These are phyloP conservation scores for Claviceps paspali DNA, from an alignment of 2,329 filamentous ascomycete species.

Conservation along the genomic window DNA sequence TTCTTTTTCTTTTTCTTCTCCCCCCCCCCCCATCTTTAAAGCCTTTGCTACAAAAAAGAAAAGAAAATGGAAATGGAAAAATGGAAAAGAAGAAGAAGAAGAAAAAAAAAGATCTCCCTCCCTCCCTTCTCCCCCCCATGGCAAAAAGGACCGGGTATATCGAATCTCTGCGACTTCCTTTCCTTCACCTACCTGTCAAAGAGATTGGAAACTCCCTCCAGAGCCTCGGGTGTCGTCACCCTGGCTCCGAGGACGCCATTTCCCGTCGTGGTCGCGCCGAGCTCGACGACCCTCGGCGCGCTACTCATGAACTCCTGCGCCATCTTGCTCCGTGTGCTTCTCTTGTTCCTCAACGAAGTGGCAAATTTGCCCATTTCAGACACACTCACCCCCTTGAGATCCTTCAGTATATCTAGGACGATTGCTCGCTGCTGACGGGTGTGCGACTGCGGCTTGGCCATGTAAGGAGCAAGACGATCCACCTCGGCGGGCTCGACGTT, in stretches of 20 bases:
- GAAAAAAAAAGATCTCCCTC: no score
- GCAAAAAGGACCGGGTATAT: no score
- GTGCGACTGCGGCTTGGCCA: conserved; percentile 41
- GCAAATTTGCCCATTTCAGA: conserved; percentile 80
- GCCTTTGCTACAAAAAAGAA: no score
- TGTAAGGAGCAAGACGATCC: conserved; percentile 43
- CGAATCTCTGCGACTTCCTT: not conserved
- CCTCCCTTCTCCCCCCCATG: no score
- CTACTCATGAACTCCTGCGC: conserved; percentile 51
- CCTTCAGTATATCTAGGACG: conserved; percentile 71
- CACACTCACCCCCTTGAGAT: conserved; percentile 79
- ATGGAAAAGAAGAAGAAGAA: no score
- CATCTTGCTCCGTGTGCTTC: conserved; percentile 30
- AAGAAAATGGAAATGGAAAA: no score
- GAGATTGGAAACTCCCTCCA: conserved; percentile 40
- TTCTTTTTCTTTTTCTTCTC: no score
- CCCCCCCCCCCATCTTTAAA: no score
- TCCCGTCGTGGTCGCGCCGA: conserved; percentile 15
- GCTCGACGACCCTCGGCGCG: conserved; percentile 21
- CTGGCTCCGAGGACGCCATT: conserved; percentile 14
- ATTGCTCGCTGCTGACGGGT: conserved; percentile 67
- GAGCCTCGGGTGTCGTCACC: conserved; percentile 30
- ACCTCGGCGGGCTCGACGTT: conserved; percentile 58
- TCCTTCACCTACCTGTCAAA: conserved; percentile 23
- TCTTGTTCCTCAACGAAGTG: conserved; percentile 13